Conservation (phyloP, 306 rosid genomes). For the Canavalia ensiformis region DNA sequence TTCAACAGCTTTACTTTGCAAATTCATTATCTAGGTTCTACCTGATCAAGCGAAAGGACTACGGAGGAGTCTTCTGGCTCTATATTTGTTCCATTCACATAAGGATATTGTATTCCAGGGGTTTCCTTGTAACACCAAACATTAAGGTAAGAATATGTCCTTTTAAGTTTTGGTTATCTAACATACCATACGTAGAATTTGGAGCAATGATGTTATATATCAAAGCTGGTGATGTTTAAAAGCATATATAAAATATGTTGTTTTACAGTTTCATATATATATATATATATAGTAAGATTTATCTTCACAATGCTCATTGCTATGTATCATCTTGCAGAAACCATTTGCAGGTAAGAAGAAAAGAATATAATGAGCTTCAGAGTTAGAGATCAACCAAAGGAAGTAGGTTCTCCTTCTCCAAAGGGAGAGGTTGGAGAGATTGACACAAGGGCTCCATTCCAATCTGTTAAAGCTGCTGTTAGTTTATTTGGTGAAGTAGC, state of each 20-base stretch:
- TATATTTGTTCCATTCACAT: constrained; percentile 18
- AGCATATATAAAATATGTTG: background rate
- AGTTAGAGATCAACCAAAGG: constrained; percentile 50
- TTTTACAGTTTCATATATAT: background rate
- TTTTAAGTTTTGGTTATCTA: constrained; percentile 9
- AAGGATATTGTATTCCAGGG: constrained; percentile 21
- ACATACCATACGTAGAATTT: constrained; percentile 2
- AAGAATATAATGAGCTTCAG: constrained; percentile 60
- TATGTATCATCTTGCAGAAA: constrained; percentile 42
- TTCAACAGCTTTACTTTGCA: constrained; percentile 25
- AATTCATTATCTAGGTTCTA: constrained; percentile 36
- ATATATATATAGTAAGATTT: background rate
- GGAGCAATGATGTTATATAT: constrained; percentile 20
- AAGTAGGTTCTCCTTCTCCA: constrained; percentile 69
- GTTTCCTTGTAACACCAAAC: constrained; percentile 42
- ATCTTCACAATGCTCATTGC: constrained; percentile 32
- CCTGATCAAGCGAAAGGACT: constrained; percentile 28
- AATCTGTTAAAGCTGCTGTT: constrained; percentile 96
- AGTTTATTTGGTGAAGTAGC: constrained; percentile 87
- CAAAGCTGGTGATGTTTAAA: constrained; percentile 5
- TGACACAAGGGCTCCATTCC: constrained; percentile 97
- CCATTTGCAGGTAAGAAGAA: constrained; percentile 6
- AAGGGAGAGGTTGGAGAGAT: constrained; percentile 78
- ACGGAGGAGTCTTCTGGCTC: constrained; percentile 14
- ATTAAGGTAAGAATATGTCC: constrained; percentile 41